phyloP scores from a whole-genome alignment of 2,329 filamentous ascomycete species.

The Microdochium paspali region DNA sequence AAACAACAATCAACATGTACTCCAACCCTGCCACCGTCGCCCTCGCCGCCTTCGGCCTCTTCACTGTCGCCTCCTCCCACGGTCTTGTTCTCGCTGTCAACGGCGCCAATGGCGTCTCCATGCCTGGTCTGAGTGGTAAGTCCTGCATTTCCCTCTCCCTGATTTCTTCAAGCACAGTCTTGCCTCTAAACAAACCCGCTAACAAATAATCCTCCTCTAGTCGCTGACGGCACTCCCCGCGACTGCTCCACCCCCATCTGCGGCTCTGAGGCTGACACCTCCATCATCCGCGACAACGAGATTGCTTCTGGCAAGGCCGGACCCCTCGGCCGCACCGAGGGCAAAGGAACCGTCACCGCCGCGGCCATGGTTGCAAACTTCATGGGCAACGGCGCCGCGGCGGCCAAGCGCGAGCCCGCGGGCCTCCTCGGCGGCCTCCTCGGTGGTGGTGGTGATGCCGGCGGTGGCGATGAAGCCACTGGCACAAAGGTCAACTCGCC shows the following conservation, averaged over 20 bases:
- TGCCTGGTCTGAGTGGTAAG: slow-evolving; percentile 19
- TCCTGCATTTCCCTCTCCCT: no score
- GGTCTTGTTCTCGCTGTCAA: slow-evolving; percentile 19
- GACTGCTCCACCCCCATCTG: slow-evolving; percentile 53
- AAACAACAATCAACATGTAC: slow-evolving; percentile 12
- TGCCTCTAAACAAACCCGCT: background rate
- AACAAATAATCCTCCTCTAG: slow-evolving; percentile 15
- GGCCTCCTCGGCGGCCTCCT: slow-evolving; percentile 20
- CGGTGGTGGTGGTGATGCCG: slow-evolving; percentile 19
- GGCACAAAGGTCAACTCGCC: slow-evolving; percentile 32
- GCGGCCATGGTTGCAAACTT: slow-evolving; percentile 47
- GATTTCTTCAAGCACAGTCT: background rate
- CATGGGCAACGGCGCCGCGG: slow-evolving; percentile 37
- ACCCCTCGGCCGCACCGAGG: slow-evolving; percentile 55
- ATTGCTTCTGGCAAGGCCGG: slow-evolving; percentile 42
- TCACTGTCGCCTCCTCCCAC: slow-evolving; percentile 16
- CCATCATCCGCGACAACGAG: slow-evolving; percentile 56
- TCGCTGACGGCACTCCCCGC: slow-evolving; percentile 57
- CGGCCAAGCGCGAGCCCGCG: slow-evolving; percentile 22
- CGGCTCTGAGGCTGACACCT: slow-evolving; percentile 60
- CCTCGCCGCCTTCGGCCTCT: slow-evolving; percentile 13
- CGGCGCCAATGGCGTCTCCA: slow-evolving; percentile 20
- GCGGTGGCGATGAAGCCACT: slow-evolving; percentile 17
- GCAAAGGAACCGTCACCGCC: slow-evolving; percentile 48
- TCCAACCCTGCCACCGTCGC: slow-evolving; percentile 13